Evolutionary conservation across 441 rosid species (phyloP), one percentile per base, ranked within the genome.

Genomic region (Euphorbia corollata): DNA sequence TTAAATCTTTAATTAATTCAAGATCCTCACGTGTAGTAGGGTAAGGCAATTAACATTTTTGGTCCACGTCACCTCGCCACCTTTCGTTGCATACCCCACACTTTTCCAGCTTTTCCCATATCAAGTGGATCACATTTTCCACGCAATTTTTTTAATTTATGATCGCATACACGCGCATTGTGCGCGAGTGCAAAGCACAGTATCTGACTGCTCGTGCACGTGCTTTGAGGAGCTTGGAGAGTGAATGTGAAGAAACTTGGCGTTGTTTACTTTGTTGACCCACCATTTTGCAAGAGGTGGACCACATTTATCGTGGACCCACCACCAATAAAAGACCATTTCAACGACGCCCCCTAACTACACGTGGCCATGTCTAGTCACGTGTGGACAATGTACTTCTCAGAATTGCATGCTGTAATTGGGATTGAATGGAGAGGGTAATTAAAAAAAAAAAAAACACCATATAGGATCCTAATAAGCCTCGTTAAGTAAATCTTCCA

Each of bases 341-440:
- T 8, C 43, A 38, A 54, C 58, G 67, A 20, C 47, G 53, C 43
- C 59, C 71, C 18, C 39, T 8, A 1, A 7, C 16, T 16, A 64
- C 65, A 68, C 62, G 79, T 64, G 79, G 58, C 51, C 38, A 57
- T 30, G 1, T 50, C 8, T 11, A 22, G 51, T 5, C 73, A 74
- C 64, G 67, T 73, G 70, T 13, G 48, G 27, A 1, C 34, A 0
- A 6, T 54, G 53, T 13, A 16, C 51, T 13, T 4, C 38, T 3
- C 11, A 20, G 22, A 20, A 7, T 50, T 4, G 55, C 22, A 2
- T 4, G 1, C 1, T 38, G 1, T 38, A 8, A 32, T 2, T 6
- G 6, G 2, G 3, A 32, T 32, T 32, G 6, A 32, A 6, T 2
- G 2, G 6, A 32, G 2, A 2, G 6, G 36, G 36, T 32, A 2